A percentile compares a stretch with the other conserved stretches of the same genome.
phyloP scores from a whole-genome alignment of 108 stramenopile genomes.

The Cylindrotheca fusiformis region DNA sequence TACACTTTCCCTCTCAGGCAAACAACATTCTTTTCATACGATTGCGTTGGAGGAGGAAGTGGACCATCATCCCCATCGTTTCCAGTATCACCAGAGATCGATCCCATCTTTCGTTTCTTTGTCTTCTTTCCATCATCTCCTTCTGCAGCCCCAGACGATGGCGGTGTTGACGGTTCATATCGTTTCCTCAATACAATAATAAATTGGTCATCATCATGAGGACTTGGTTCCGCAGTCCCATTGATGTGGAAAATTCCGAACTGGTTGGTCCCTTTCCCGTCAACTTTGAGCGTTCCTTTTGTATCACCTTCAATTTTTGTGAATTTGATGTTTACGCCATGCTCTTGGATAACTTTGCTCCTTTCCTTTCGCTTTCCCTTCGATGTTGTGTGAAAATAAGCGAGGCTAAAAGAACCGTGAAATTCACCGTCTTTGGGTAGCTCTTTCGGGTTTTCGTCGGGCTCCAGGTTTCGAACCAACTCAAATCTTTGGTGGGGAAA shows the following conservation, averaged over 20 bases:
- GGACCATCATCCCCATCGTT: slow-evolving; percentile 4
- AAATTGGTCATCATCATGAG: slow-evolving; percentile 51
- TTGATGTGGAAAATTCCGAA: slow-evolving; percentile 73
- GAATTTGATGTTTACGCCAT: slow-evolving; percentile 74
- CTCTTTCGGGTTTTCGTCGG: slow-evolving; percentile 58
- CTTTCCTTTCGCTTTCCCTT: slow-evolving; percentile 80
- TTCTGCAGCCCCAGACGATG: slow-evolving; percentile 12
- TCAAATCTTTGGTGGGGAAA: slow-evolving; percentile 80
- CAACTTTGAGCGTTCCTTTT: slow-evolving; percentile 44
- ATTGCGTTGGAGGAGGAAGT: slow-evolving; percentile 55
- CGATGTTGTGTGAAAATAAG: slow-evolving; percentile 52
- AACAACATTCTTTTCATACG: slow-evolving; percentile 54
- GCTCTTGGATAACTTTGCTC: slow-evolving; percentile 64
- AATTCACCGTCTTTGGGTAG: slow-evolving; percentile 80
- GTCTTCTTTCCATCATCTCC: slow-evolving; percentile 10
- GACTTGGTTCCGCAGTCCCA: slow-evolving; percentile 63
- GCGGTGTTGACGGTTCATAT: slow-evolving; percentile 40
- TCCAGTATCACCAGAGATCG: not conserved
- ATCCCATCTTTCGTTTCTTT: slow-evolving; percentile 24
- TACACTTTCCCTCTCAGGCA: slow-evolving; percentile 70
- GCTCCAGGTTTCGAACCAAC: slow-evolving; percentile 56
- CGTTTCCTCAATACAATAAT: slow-evolving; percentile 61
- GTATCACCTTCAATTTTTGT: slow-evolving; percentile 39
- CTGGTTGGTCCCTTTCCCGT: slow-evolving; percentile 74
- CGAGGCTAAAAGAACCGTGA: slow-evolving; percentile 77